These are phyloP conservation scores for Arthrobotrys megalospora DNA, from an alignment of 2,329 filamentous ascomycete species.

Conservation along the genomic window DNA sequence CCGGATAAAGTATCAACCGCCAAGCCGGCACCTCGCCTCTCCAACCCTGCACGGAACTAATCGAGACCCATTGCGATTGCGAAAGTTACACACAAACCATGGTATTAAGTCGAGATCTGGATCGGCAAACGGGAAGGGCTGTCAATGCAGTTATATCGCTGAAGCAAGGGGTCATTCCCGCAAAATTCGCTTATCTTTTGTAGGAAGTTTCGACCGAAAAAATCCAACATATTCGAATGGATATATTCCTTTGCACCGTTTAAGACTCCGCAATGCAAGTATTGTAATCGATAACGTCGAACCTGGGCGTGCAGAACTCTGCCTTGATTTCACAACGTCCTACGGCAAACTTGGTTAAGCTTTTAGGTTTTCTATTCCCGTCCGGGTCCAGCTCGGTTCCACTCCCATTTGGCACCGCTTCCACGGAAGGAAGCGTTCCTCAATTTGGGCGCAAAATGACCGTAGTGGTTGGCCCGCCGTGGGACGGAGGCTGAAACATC, in stretches of 20 bases:
- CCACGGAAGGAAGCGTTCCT: slow-evolving; percentile 2
- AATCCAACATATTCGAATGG: slow-evolving; percentile 16
- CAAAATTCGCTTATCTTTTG: slow-evolving; percentile 26
- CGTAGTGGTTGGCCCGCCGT: slow-evolving; percentile 6
- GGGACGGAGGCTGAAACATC: slow-evolving; percentile 44
- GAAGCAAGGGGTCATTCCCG: slow-evolving; percentile 21
- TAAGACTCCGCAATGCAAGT: neutral
- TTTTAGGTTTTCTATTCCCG: neutral
- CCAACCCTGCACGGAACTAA: slow-evolving; percentile 25
- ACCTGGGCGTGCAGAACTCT: neutral
- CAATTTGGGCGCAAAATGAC: neutral
- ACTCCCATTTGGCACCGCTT: neutral
- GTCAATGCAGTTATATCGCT: neutral
- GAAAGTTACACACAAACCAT: slow-evolving; percentile 19
- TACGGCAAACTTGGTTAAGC: neutral
- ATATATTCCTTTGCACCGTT: neutral
- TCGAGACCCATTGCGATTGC: slow-evolving; percentile 22
- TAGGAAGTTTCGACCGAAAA: neutral
- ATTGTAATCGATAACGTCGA: slow-evolving; percentile 3
- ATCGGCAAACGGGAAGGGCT: slow-evolving; percentile 10
- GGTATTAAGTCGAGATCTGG: slow-evolving; percentile 9
- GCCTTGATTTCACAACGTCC: slow-evolving; percentile 1
- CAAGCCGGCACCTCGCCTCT: slow-evolving; percentile 34
- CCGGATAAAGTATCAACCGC: slow-evolving; percentile 15
- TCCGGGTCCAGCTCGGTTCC: neutral